Percentiles rank a stretch among this genome's conserved stretches.
Conservation (phyloP, 1,139 yeast genomes). For the Yamadazyma atlantica region DNA sequence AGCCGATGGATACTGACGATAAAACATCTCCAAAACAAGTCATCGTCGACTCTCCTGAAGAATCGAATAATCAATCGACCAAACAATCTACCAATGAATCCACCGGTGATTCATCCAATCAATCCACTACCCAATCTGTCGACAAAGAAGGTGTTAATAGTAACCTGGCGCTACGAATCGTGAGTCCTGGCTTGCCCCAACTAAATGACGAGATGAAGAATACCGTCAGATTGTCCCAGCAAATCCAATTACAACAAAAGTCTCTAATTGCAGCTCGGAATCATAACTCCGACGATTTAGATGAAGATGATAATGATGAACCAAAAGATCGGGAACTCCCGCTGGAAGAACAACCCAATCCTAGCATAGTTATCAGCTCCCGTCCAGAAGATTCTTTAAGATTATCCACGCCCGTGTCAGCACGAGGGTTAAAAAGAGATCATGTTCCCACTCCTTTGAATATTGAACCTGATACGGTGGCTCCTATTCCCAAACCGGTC, state of each 20-base stretch:
- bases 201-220: constrained; percentile 47
- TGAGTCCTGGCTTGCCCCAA: constrained; percentile 50
- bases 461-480: constrained; percentile 15
- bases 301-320: constrained; percentile 8
- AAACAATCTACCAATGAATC: no score
- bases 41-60: no score
- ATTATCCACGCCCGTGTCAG: constrained; percentile 6
- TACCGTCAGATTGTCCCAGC: constrained; percentile 45
- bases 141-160: constrained; percentile 4
- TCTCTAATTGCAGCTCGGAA: constrained; percentile 45
- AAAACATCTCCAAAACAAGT: no score
- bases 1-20: no score
- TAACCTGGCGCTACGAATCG: constrained; percentile 38
- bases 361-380: constrained; percentile 1
- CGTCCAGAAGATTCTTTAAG: constrained; percentile 3
- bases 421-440: constrained; percentile 42
- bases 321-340: not conserved
- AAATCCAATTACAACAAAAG: constrained; percentile 50
- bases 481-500: constrained; percentile 5
- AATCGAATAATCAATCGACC: no score
- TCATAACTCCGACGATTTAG: constrained; percentile 7
- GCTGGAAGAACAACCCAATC: not conserved
- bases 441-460: constrained; percentile 48
- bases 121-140: not conserved
- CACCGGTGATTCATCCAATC: no score